Conservation (phyloP, 2,329 filamentous ascomycete genomes). For the Ophiocordyceps camponoti-leonardi region DNA sequence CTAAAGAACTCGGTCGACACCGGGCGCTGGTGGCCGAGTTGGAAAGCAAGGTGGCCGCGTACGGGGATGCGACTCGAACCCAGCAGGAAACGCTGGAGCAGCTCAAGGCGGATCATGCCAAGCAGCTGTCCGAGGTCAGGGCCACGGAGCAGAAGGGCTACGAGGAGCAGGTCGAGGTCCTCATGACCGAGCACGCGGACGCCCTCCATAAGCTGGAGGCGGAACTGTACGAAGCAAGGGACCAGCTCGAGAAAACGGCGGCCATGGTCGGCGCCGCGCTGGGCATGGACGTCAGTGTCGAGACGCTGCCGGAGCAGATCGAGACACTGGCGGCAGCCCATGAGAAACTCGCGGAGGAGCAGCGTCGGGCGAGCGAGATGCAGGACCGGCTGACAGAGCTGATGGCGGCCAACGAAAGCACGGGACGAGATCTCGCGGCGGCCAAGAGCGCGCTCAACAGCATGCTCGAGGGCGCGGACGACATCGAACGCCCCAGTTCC, state of each 20-base stretch:
- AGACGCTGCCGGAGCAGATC: slow-evolving; percentile 47
- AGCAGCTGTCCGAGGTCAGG: slow-evolving; percentile 31
- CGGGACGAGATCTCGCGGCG: slow-evolving; percentile 44
- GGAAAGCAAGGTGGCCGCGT: slow-evolving; percentile 40
- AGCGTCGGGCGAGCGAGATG: slow-evolving; percentile 39
- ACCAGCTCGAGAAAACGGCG: slow-evolving; percentile 47
- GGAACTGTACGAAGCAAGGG: slow-evolving; percentile 47
- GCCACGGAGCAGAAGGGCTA: slow-evolving; percentile 33
- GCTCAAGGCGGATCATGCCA: slow-evolving; percentile 30
- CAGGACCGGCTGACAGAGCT: slow-evolving; percentile 37
- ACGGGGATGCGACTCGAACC: slow-evolving; percentile 38
- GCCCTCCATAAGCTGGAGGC: slow-evolving; percentile 37
- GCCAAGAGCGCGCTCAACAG: slow-evolving; percentile 37
- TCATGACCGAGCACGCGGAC: slow-evolving; percentile 44
- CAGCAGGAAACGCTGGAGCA: slow-evolving; percentile 33
- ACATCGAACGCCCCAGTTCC: slow-evolving; percentile 9
- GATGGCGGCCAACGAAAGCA: slow-evolving; percentile 37
- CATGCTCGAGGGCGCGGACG: slow-evolving; percentile 32
- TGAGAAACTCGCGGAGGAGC: slow-evolving; percentile 40
- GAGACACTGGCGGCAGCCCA: slow-evolving; percentile 38
- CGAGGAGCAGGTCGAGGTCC: slow-evolving; percentile 36
- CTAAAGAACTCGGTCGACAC: slow-evolving; percentile 26
- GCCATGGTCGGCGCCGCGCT: slow-evolving; percentile 43
- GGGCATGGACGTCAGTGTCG: slow-evolving; percentile 47
- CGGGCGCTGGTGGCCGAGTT: slow-evolving; percentile 32